Evolutionary conservation across 108 stramenopile genomes (phyloP), one percentile per base, ranked within the genome.

Genomic region (Skeletonema potamos): DNA sequence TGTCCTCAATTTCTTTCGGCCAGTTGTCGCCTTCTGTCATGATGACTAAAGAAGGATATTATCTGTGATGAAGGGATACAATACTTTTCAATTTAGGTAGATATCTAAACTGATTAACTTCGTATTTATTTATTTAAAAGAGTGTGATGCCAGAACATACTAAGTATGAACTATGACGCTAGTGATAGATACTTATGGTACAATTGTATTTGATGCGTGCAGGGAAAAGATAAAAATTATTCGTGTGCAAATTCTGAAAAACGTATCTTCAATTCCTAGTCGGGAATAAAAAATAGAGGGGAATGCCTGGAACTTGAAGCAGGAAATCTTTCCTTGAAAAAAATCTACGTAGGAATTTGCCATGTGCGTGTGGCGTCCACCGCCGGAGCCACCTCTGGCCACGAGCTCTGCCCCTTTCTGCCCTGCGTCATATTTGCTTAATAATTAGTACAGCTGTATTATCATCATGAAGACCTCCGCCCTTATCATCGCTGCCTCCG

Each of bases 391-490:
- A n/a, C n/a, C n/a, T n/a, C n/a, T n/a, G n/a, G n/a, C n/a, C n/a
- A n/a, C n/a, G n/a, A n/a, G n/a, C n/a, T n/a, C n/a, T n/a, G n/a
- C n/a, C n/a, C n/a, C n/a, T n/a, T n/a, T n/a, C n/a, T n/a, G n/a
- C n/a, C n/a, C 39, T 41, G 39, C 39, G 3, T 3, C 39, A 32
- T 6, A 4, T 41, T n/a, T 41, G 13, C 39, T n/a, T 41, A 37
- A 15, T 41, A 41, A 15, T 37, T 41, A 15, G 39, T 41, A 41
- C 15, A n/a, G n/a, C n/a, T n/a, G n/a, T n/a, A 41, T 41, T n/a
- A 91, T 89, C 84, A 89, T 85, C 73, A 89, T 86, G 85, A 86
- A 83, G 36, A 85, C 86, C 67, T 48, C 83, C 66, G 83, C 86
- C 56, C 51, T 86, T 62, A 70, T 91, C 54, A 22, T 68, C 84